These are phyloP conservation scores for Termitomyces sp. DNA, from an alignment of 768 basidiomycete genomes.

Conservation along the genomic window DNA sequence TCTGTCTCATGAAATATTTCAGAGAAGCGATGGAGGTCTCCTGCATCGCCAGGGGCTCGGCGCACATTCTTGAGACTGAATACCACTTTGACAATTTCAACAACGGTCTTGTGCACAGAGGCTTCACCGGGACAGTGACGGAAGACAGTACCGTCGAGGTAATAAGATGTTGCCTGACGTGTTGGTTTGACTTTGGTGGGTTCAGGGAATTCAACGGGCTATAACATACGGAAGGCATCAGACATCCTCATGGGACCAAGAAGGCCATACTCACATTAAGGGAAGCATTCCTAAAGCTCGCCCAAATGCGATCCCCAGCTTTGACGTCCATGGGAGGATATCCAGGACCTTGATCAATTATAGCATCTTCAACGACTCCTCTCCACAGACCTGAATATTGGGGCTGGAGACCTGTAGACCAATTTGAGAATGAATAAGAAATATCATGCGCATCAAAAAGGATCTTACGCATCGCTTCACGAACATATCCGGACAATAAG, in stretches of 20 bases:
- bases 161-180: constrained; percentile 25
- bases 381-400: constrained; percentile 40
- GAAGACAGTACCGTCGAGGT: constrained; percentile 32
- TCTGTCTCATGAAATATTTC: constrained; percentile 26
- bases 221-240: not conserved
- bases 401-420: constrained; percentile 25
- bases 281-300: constrained; percentile 37
- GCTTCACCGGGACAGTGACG: constrained; percentile 31
- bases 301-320: constrained; percentile 34
- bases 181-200: constrained; percentile 32
- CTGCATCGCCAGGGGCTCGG: constrained; percentile 38
- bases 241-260: not conserved
- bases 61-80: constrained; percentile 40
- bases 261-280: constrained; percentile 24
- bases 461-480: constrained; percentile 42
- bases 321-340: constrained; percentile 28
- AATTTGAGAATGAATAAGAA: not conserved
- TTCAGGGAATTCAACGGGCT: constrained; percentile 38
- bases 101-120: constrained; percentile 30
- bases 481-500: constrained; percentile 40
- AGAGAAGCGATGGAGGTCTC: constrained; percentile 28
- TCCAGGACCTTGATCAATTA: constrained; percentile 29
- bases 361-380: constrained; percentile 23
- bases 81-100: constrained; percentile 40
- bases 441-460: not conserved